Evolutionary conservation across 2,329 filamentous ascomycete species (phyloP).

Genomic region (Trichoderma hamatum): DNA sequence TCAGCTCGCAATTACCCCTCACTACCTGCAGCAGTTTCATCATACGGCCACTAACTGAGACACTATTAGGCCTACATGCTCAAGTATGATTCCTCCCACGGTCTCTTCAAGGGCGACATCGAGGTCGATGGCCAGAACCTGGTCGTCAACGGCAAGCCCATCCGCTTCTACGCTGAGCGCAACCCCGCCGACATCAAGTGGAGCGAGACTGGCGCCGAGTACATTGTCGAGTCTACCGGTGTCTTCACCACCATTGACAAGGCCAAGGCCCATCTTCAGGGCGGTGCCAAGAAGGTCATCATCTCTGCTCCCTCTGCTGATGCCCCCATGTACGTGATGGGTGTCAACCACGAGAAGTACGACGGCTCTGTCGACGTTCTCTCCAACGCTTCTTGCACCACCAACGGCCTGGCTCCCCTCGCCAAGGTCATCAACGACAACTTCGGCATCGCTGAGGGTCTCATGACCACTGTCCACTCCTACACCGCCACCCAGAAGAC

Average conservation of each 20-base stretch:
- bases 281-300: constrained; percentile 97
- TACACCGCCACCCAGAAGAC: constrained; percentile 99
- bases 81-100: constrained; percentile 98
- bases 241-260: constrained; percentile 99
- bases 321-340: constrained; percentile 99
- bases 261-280: constrained; percentile 90
- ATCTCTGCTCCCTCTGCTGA: constrained; percentile 91
- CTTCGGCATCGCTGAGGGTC: constrained; percentile 94
- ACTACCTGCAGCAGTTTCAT: neutral
- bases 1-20: neutral
- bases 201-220: constrained; percentile 82
- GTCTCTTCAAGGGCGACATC: constrained; percentile 91
- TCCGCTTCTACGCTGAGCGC: constrained; percentile 92
- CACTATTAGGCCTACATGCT: constrained; percentile 91
- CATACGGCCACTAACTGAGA: constrained; percentile 1
- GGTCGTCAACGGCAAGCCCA: constrained; percentile 88
- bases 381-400: constrained; percentile 99
- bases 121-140: constrained; percentile 71
- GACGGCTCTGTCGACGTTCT: constrained; percentile 88
- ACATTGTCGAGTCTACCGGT: constrained; percentile 97
- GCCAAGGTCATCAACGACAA: constrained; percentile 99
- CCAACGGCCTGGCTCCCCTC: constrained; percentile 99
- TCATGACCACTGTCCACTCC: constrained; percentile 99
- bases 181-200: constrained; percentile 91
- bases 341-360: constrained; percentile 96